phyloP scores from a whole-genome alignment of 305 asterid species.

The Fraxinus xanthoxyloides region DNA sequence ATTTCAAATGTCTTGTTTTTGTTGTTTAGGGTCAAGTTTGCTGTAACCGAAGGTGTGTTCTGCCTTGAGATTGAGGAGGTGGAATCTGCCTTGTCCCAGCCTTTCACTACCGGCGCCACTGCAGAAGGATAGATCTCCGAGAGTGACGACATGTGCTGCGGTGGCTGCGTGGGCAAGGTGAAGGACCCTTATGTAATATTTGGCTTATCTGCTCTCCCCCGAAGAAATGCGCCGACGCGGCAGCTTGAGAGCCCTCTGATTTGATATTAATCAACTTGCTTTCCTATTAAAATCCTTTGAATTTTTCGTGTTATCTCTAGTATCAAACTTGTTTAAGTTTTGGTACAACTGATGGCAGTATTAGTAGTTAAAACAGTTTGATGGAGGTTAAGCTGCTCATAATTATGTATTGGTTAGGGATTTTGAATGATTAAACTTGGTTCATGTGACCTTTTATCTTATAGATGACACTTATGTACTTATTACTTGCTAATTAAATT shows the following conservation, averaged over 20 bases:
- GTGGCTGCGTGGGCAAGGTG: conserved; percentile 60
- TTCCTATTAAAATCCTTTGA: neutral
- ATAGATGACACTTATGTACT: neutral
- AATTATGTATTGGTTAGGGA: neutral
- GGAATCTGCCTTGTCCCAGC: conserved; percentile 56
- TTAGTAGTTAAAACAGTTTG: neutral
- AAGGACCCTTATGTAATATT: conserved; percentile 63
- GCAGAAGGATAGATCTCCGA: conserved; percentile 42
- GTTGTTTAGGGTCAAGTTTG: conserved; percentile 40
- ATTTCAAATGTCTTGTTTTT: neutral
- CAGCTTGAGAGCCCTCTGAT: conserved; percentile 26
- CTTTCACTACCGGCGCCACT: conserved; percentile 64
- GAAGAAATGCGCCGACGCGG: conserved; percentile 46
- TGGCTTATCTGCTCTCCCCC: conserved; percentile 25
- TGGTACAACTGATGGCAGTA: neutral
- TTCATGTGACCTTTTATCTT: neutral
- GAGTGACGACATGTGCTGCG: conserved; percentile 47
- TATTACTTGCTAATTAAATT: neutral
- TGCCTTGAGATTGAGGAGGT: conserved; percentile 67
- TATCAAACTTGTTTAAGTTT: neutral
- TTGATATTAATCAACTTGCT: neutral
- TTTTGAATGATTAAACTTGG: neutral
- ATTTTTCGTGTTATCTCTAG: neutral
- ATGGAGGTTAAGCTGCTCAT: neutral
- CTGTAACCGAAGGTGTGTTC: conserved; percentile 36